A percentile compares a stretch with the other conserved stretches of the same genome.
These are phyloP conservation scores for Kwoniella europaea DNA, from an alignment of 768 basidiomycete genomes.

Conservation along the genomic window DNA sequence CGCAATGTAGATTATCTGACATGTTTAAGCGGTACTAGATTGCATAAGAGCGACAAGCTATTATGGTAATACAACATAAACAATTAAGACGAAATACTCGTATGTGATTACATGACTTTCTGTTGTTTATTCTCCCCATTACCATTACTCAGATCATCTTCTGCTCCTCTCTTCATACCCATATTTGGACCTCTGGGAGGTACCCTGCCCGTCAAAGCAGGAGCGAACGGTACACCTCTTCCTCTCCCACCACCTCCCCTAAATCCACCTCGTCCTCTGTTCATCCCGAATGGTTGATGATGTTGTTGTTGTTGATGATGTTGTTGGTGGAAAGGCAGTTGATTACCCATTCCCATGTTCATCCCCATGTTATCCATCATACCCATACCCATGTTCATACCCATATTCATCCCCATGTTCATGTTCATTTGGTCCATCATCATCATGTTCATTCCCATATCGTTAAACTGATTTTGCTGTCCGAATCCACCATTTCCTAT, in stretches of 20 bases:
- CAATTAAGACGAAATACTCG: neutral
- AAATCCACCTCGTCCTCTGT: neutral
- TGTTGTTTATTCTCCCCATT: conserved; percentile 17
- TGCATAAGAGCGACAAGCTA: too few species aligned
- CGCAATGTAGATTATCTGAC: neutral
- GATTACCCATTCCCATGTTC: conserved; percentile 28
- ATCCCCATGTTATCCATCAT: conserved; percentile 23
- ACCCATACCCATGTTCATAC: conserved; percentile 39
- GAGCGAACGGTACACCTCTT: neutral
- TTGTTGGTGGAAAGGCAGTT: neutral
- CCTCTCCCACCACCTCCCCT: conserved; percentile 7
- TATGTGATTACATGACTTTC: conserved; percentile 10
- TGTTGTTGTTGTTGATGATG: neutral
- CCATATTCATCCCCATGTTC: conserved; percentile 26
- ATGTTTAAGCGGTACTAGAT: neutral
- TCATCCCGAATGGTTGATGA: neutral
- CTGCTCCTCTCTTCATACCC: conserved; percentile 17
- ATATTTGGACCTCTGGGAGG: neutral
- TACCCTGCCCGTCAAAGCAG: neutral
- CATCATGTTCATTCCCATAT: conserved; percentile 13
- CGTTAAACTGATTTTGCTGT: conserved; percentile 3
- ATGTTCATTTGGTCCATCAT: conserved; percentile 19
- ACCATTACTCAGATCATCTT: conserved; percentile 16
- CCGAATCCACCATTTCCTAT: conserved; percentile 12
- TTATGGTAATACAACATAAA: neutral